Evolutionary conservation across 192 early-diverging fungal genomes (phyloP).

Genomic region (Coemansia guatemalensis): DNA sequence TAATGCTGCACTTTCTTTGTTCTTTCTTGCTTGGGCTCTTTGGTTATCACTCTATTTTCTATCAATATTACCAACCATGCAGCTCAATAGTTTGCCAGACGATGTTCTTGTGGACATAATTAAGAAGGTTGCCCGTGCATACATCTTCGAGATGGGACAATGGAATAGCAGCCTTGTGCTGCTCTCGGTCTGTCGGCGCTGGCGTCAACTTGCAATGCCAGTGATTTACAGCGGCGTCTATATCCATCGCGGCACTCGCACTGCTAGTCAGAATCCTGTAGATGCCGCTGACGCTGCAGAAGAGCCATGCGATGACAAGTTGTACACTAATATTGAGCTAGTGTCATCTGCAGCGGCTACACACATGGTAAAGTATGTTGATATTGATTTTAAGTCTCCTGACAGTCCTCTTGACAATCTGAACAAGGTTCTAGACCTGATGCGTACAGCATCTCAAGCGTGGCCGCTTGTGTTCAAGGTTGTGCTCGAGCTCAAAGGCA

Average conservation of each 20-base stretch:
- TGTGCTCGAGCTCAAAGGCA: not conserved
- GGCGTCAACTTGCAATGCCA: conserved; percentile 4
- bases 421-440: not conserved
- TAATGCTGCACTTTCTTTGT: no score
- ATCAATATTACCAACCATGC: not conserved
- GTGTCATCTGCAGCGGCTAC: not conserved
- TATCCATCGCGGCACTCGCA: not conserved
- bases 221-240: conserved; percentile 6
- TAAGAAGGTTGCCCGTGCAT: not conserved
- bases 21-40: not conserved
- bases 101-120: conserved; percentile 5
- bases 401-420: not conserved
- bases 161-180: conserved; percentile 4
- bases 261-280: not conserved
- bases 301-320: not conserved
- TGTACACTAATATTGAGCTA: conserved; percentile 7
- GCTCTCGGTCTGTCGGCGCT: conserved; percentile 5
- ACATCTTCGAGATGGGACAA: not conserved
- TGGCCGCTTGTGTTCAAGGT: conserved; percentile 13
- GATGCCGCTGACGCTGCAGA: not conserved
- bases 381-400: not conserved
- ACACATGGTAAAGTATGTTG: not conserved
- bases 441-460: not conserved
- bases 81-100: conserved; percentile 1
- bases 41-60: not conserved